Percentiles rank a stretch among this genome's conserved stretches.
phyloP scores from a whole-genome alignment of 441 rosid genomes.

The Pelargonium fulgidum region DNA sequence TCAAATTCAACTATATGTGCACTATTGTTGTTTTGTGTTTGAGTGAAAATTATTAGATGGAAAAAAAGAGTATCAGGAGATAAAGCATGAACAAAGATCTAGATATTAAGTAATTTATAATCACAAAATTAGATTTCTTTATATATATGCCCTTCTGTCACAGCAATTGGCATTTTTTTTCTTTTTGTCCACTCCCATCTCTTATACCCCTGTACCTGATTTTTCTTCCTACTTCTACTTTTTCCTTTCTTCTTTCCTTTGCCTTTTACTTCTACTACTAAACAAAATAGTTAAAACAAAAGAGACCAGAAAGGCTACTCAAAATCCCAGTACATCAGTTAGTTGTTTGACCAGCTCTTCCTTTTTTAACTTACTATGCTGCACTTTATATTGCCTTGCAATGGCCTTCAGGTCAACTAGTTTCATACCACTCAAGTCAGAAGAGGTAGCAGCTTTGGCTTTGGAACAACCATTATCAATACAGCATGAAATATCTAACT shows the following conservation, averaged over 20 bases:
- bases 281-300: not conserved
- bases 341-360: constrained; percentile 19
- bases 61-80: too few relatives aligned
- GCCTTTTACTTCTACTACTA: not conserved
- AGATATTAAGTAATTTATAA: not conserved
- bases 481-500: not conserved
- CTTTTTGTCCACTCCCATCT: not conserved
- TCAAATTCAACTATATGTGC: too few relatives aligned
- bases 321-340: constrained; percentile 7
- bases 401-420: constrained; percentile 22
- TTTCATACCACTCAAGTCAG: constrained; percentile 15
- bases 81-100: not conserved
- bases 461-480: not conserved
- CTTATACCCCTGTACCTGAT: not conserved
- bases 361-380: constrained; percentile 12
- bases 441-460: not conserved
- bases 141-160: not conserved
- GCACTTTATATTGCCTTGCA: constrained; percentile 19
- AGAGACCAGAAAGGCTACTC: not conserved
- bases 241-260: not conserved
- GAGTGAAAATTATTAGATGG: too few relatives aligned
- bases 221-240: not conserved
- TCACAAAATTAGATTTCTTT: not conserved
- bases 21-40: too few relatives aligned
- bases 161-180: not conserved